These are phyloP conservation scores for Podospora pseudopauciseta DNA, from an alignment of 495 filamentous ascomycete species.

Conservation along the genomic window DNA sequence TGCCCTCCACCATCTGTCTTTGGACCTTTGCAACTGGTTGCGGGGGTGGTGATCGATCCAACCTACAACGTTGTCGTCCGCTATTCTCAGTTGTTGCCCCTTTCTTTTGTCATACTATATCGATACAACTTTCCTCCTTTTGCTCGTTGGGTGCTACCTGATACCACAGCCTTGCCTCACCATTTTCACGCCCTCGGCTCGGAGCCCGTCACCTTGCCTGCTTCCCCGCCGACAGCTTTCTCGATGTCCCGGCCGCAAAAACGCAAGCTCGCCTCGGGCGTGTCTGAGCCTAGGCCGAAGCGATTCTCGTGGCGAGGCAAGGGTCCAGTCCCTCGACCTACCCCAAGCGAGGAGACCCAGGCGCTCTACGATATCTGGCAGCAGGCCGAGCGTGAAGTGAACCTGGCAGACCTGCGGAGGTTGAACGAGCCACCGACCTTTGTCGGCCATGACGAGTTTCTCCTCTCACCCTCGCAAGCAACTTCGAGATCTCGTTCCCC, in stretches of 20 bases:
- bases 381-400: conserved; percentile 9
- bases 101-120: background rate
- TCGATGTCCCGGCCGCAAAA: conserved; percentile 2
- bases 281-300: background rate
- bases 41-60: background rate
- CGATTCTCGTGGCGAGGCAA: background rate
- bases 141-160: background rate
- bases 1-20: background rate
- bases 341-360: conserved; percentile 33
- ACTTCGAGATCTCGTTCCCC: conserved; percentile 20
- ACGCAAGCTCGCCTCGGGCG: background rate
- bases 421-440: background rate
- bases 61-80: background rate
- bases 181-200: background rate
- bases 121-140: background rate
- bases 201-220: background rate
- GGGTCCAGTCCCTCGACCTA: background rate
- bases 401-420: background rate
- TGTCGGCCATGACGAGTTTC: conserved; percentile 7
- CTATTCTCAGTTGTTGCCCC: background rate
- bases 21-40: background rate
- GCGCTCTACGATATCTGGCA: conserved; percentile 35
- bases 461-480: conserved; percentile 11
- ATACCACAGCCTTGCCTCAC: background rate
- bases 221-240: background rate